Conservation (phyloP, 2,329 filamentous ascomycete species). For the Saccharata proteae region DNA sequence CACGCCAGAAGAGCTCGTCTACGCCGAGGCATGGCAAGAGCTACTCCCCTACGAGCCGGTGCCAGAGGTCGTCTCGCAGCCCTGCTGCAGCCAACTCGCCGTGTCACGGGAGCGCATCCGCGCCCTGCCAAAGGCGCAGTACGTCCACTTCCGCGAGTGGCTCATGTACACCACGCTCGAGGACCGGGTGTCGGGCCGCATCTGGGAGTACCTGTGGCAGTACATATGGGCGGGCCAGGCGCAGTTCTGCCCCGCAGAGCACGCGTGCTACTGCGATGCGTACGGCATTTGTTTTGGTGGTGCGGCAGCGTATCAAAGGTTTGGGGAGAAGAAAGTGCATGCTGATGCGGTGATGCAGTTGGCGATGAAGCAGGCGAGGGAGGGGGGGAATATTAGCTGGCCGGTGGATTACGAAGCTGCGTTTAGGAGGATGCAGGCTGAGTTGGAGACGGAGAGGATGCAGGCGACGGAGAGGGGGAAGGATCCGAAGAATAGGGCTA, state of each 20-base stretch:
- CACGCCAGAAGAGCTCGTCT: slow-evolving; percentile 19
- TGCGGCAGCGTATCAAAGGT: slow-evolving; percentile 30
- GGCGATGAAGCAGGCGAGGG: slow-evolving; percentile 21
- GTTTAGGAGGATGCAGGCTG: slow-evolving; percentile 17
- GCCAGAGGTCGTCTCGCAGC: slow-evolving; percentile 10
- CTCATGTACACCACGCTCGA: slow-evolving; percentile 36
- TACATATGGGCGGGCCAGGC: slow-evolving; percentile 39
- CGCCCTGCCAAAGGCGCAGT: slow-evolving; percentile 33
- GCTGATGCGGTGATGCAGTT: slow-evolving; percentile 24
- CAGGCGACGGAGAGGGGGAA: slow-evolving; percentile 34
- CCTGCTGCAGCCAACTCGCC: slow-evolving; percentile 12
- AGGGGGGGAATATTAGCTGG: slow-evolving; percentile 14
- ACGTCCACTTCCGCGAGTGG: slow-evolving; percentile 42
- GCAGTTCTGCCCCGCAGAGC: slow-evolving; percentile 33
- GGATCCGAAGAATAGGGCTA: slow-evolving; percentile 33
- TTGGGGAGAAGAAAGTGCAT: slow-evolving; percentile 26
- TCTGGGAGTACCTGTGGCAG: slow-evolving; percentile 48
- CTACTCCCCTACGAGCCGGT: slow-evolving; percentile 7
- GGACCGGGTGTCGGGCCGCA: slow-evolving; percentile 39
- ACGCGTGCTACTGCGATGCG: slow-evolving; percentile 45
- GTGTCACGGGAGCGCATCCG: slow-evolving; percentile 10
- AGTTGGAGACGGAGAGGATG: slow-evolving; percentile 24
- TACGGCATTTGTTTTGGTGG: slow-evolving; percentile 45
- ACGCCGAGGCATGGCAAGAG: slow-evolving; percentile 9
- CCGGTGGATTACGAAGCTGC: slow-evolving; percentile 2